These are phyloP conservation scores for Tilletia caries DNA, from an alignment of 1,284 basidiomycete genomes.

Conservation along the genomic window DNA sequence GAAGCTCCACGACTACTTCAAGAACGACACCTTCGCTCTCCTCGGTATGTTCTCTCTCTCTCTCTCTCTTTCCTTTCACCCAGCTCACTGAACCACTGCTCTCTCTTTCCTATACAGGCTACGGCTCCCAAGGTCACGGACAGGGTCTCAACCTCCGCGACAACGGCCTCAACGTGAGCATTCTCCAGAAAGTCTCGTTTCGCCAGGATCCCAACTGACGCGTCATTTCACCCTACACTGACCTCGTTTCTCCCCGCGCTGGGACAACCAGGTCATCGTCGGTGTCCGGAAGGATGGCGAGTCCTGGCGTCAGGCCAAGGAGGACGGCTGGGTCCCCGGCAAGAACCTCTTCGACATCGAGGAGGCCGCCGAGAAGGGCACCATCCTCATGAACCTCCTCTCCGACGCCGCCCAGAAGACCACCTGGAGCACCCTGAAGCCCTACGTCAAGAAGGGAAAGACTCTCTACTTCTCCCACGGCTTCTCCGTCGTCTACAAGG, in stretches of 20 bases:
- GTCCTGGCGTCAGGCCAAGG: constrained; percentile 90
- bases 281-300: constrained; percentile 96
- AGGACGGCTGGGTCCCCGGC: constrained; percentile 98
- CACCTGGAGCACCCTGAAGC: constrained; percentile 83
- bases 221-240: too few species aligned
- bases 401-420: constrained; percentile 96
- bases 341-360: constrained; percentile 98
- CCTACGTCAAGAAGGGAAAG: constrained; percentile 93
- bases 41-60: constrained; percentile 52
- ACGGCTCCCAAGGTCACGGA: constrained; percentile 93
- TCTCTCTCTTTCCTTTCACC: not conserved
- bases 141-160: constrained; percentile 96
- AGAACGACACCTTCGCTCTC: constrained; percentile 95
- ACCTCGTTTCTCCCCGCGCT: not conserved
- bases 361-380: constrained; percentile 90
- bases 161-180: constrained; percentile 87
- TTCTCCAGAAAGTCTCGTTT: not conserved
- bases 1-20: constrained; percentile 93
- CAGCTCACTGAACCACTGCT: not conserved
- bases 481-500: constrained; percentile 98
- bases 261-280: constrained; percentile 62
- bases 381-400: constrained; percentile 99
- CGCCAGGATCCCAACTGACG: not conserved
- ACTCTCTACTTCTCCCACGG: constrained; percentile 90
- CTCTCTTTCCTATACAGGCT: constrained; percentile 50